These are phyloP conservation scores for Anisodus tanguticus DNA, from an alignment of 257 asterid species.

Conservation along the genomic window DNA sequence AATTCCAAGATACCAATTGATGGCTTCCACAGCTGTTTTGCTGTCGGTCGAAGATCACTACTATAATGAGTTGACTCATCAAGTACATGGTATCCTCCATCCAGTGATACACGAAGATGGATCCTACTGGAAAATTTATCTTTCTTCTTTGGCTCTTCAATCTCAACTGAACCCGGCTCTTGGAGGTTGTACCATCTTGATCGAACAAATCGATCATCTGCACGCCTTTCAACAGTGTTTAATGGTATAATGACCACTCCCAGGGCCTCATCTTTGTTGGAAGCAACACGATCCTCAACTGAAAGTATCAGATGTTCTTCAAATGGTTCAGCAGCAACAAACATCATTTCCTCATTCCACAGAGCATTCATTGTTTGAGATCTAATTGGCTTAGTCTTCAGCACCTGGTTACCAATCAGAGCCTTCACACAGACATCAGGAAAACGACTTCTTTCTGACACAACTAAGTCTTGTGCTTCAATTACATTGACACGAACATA, in stretches of 20 bases:
- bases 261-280: constrained; percentile 67
- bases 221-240: constrained; percentile 63
- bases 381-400: constrained; percentile 65
- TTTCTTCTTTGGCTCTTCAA: constrained; percentile 71
- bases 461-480: constrained; percentile 82
- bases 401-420: constrained; percentile 73
- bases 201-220: constrained; percentile 64
- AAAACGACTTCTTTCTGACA: constrained; percentile 57
- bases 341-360: constrained; percentile 92
- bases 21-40: constrained; percentile 90
- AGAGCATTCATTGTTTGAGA: constrained; percentile 55
- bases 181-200: constrained; percentile 76
- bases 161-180: constrained; percentile 47
- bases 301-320: constrained; percentile 72
- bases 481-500: constrained; percentile 79
- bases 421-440: constrained; percentile 69
- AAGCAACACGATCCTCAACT: constrained; percentile 79
- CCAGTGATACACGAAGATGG: constrained; percentile 77
- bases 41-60: constrained; percentile 87
- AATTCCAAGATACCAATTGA: constrained; percentile 76
- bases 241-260: constrained; percentile 71
- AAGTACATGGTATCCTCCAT: constrained; percentile 95
- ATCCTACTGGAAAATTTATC: constrained; percentile 75
- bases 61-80: constrained; percentile 87
- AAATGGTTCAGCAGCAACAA: constrained; percentile 93